These are phyloP conservation scores for Suillus alpinus DNA, from an alignment of 768 basidiomycete genomes.

Conservation along the genomic window DNA sequence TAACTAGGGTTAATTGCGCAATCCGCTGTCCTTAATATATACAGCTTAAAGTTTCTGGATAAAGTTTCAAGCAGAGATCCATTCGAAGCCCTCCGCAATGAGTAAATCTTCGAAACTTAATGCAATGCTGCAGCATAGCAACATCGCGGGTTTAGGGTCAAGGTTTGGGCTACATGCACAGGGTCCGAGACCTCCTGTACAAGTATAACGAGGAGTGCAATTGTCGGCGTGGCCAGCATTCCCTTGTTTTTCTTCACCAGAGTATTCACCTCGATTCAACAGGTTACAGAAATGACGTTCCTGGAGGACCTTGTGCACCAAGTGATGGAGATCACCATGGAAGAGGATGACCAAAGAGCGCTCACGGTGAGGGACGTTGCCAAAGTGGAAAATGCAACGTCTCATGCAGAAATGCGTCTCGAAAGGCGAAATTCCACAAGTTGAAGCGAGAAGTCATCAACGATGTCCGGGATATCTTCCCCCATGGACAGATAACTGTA, in stretches of 20 bases:
- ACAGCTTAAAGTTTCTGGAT: not conserved
- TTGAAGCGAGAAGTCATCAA: slow-evolving; percentile 27
- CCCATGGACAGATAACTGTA: slow-evolving; percentile 28
- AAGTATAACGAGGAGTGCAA: not conserved
- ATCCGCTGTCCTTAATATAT: not conserved
- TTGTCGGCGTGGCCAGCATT: not conserved
- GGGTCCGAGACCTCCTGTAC: not conserved
- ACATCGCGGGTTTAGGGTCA: not conserved
- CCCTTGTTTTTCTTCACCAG: not conserved
- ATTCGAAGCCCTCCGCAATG: not conserved
- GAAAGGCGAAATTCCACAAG: slow-evolving; percentile 28
- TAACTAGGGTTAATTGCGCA: not conserved
- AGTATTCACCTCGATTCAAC: not conserved
- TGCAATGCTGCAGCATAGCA: not conserved
- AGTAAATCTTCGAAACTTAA: not conserved
- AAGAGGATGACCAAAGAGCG: slow-evolving; percentile 21
- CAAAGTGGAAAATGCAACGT: too few relatives aligned
- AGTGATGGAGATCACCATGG: slow-evolving; percentile 18
- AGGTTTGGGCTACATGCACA: not conserved
- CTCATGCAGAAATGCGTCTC: not conserved
- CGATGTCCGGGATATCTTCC: slow-evolving; percentile 24
- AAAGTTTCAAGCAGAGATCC: not conserved
- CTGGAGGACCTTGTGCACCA: slow-evolving; percentile 27
- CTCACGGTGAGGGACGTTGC: slow-evolving; percentile 18
- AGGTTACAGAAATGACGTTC: slow-evolving; percentile 21